Evolutionary conservation across 2,329 filamentous ascomycete genomes (phyloP).

Genomic region (Epicoccum sorghinum): DNA sequence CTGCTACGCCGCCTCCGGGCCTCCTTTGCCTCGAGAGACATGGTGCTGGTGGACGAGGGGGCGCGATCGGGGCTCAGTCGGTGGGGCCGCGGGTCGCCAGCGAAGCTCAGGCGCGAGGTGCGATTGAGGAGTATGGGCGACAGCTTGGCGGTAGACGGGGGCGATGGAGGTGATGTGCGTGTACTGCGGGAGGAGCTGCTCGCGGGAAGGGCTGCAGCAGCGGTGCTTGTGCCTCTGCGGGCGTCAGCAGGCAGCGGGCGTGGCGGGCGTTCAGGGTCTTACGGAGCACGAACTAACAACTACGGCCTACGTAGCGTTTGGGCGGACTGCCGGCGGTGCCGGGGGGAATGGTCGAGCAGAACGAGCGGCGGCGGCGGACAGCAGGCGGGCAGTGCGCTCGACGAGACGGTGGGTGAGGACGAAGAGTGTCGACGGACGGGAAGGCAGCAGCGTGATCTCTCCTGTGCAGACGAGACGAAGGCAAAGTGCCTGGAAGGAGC

Average conservation of each 20-base stretch:
- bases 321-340: conserved; percentile 1
- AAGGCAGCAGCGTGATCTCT: conserved; percentile 9
- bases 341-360: conserved; percentile 12
- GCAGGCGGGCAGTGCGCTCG: conserved; percentile 7
- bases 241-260: conserved; percentile 5
- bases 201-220: conserved; percentile 1
- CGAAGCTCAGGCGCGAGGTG: conserved; percentile 79
- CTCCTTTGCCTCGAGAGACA: conserved; percentile 56
- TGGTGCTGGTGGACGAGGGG: conserved; percentile 26
- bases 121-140: conserved; percentile 89
- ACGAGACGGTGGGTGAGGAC: conserved; percentile 2
- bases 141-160: conserved; percentile 86
- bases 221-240: conserved; percentile 18
- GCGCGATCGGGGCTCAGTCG: conserved; percentile 36
- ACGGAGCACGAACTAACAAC: conserved; percentile 18
- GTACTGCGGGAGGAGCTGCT: neutral
- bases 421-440: neutral
- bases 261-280: conserved; percentile 32
- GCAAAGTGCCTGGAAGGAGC: conserved; percentile 10
- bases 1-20: conserved; percentile 91
- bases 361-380: conserved; percentile 28
- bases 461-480: neutral
- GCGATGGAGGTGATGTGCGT: conserved; percentile 1
- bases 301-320: conserved; percentile 1
- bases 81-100: conserved; percentile 71